Evolutionary conservation across 306 rosid genomes (phyloP), one percentile per base, ranked within the genome.

Genomic region (Inga leiocalycina): DNA sequence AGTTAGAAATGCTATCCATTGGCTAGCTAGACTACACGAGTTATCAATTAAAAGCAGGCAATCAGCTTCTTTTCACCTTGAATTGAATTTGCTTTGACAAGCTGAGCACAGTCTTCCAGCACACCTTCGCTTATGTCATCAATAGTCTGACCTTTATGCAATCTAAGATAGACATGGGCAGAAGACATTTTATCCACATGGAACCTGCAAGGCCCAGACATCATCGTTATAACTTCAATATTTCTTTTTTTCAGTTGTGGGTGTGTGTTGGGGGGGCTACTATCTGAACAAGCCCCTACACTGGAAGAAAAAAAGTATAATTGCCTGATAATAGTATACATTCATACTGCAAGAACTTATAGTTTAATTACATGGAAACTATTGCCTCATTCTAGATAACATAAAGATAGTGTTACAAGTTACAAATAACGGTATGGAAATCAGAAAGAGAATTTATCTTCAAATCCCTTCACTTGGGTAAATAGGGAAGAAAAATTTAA

Each of bases 171-270:
- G 73, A 92, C 96, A 89, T 92, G 96, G 24, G 96, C 96, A 13
- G 96, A 92, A 16, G 96, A 92, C 96, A 92, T 92, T 83, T 92
- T 92, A 80, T 92, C 97, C 76, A 92, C 97, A 74, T 92, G 97
- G 77, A 92, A 92, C 97, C 97, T 92, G 78, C 48, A 79, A 62
- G 27, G 65, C 37, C 54, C 56, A 80, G 44, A 80, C 39, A 9
- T 30, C 14, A 48, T 1, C 57, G 32, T 75, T 48, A 69, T 22
- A 64, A 24, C 79, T 48, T 16, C 35, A 64, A 15, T 44, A 9
- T 44, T 44, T 44, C 0, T 44, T 44, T 9, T 9, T 44, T 9
- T 44, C 30, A 27, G 30, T 27, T 27, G 30, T 27, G 30, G 0
- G 30, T 27, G 30, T 27, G 30, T 27, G 30, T 27, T 9, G 3